Evolutionary conservation across 257 asterid species (phyloP), one percentile per base, ranked within the genome.

Genomic region (Fraxinus cuspidata): DNA sequence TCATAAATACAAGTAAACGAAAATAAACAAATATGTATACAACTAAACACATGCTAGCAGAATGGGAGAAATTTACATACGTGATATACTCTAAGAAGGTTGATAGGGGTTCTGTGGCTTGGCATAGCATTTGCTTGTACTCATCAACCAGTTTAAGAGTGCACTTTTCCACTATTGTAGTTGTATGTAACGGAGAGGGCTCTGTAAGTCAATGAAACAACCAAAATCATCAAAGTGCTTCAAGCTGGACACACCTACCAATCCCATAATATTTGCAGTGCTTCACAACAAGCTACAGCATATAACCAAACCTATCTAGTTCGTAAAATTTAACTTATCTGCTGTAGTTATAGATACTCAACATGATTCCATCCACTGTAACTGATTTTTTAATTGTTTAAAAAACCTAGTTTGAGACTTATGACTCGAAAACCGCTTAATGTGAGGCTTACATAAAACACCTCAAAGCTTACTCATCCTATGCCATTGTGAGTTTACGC

Each of bases 111-210:
- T 93, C 98, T 0, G 98, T 91, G 80, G 98, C 98, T 85, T 93
- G 98, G 84, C 94, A 79, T 74, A 90, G 81, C 98, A 94, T 92
- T 86, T 93, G 95, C 75, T 90, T 93, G 70, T 90, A 93, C 88
- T 93, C 98, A 65, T 91, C 98, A 16, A 91, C 97, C 83, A 93
- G 88, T 80, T 93, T 93, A 67, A 91, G 92, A 69, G 98, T 93
- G 88, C 98, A 93, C 78, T 93, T 93, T 92, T 93, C 98, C 92
- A 93, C 98, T 72, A 93, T 91, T 19, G 98, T 93, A 58, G 98
- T 93, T 7, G 98, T 93, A 83, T 93, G 94, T 83, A 93, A 78
- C 3, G 98, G 98, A 67, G 98, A 93, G 72, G 98, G 98, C 86
- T 93, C 98, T 93, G 90, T 85, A 82, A 77, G 77, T 77, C 51